Base-by-base conservation (phyloP, 2,329 filamentous ascomycete genomes). In the Colletotrichum paranaense region DNA sequence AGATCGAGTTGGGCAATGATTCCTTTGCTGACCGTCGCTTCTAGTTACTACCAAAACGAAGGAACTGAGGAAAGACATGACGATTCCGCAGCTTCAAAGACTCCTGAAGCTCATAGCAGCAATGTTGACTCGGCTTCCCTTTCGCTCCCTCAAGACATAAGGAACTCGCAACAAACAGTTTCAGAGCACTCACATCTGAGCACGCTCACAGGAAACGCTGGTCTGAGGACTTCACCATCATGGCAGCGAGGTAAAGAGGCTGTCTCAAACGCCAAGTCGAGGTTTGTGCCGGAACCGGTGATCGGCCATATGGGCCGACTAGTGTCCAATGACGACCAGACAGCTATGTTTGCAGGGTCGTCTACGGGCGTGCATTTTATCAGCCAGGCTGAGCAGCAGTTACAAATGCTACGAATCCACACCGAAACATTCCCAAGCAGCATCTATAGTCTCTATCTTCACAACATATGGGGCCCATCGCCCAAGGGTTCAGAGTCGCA, bases 301-400 rank as follows among this genome's bases (percentile, higher is more conserved):
- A 74, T 79, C 4, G 76, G 77, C 3, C 78, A 79, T 26, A 79
- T 79, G 78, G 78, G 77, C 4, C 75, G 78, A 1, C 65, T 79
- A 2, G 75, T 79, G 2, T 62, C 62, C 5, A 74, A 78, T 49
- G 77, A 78, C 49, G 59, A 72, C 11, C 70, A 74, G 22, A 65
- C 76, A 3, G 76, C 74, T 42, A 78, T 78, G 76, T 79, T 79
- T 60, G 75, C 72, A 0, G 78, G 77, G 1, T 79, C 78, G 2
- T 76, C 78, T 2, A 79, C 77, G 1, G 78, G 77, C 3, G 78
- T 79, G 6, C 78, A 79, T 49, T 79, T 79, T 56, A 78, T 78
- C 24, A 76, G 74, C 42, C 78, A 79, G 55, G 76, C 76, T 1
- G 77, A 79, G 55, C 77, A 79, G 35, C 77, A 77, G 26, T 42